Evolutionary conservation across 164 flowering plant species (phyloP), one percentile per base, ranked within the genome.

Genomic region (Kingdonia uniflora): DNA sequence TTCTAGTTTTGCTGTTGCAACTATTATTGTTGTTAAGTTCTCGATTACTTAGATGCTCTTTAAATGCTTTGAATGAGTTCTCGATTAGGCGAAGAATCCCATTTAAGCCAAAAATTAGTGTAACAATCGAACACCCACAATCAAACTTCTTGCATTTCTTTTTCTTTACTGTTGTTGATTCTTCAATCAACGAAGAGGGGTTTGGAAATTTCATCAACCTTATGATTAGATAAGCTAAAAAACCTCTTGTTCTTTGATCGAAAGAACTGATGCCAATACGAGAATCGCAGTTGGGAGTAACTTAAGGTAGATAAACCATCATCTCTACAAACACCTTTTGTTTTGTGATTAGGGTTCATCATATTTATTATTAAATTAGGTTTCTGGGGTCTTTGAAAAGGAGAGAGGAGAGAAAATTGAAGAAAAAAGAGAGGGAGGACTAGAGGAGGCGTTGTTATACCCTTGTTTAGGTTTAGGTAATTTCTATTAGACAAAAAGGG

Each of bases 111-210:
- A 72, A 68, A 87, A 57, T 71, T 71, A 1, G 74, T 77, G 64
- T 87, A 87, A 56, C 96, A 87, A 39, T 78, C 76, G 58, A 87
- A 62, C 96, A 85, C 33, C 73, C 88, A 52, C 94, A 85, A 21
- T 79, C 71, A 48, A 82, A 79, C 20, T 63, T 74, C 45, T 67
- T 63, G 59, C 63, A 57, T 40, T 58, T 69, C 51, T 71, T 73
- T 59, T 71, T 75, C 19, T 63, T 65, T 5, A 58, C 67, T 0
- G 25, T 2, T 0, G 51, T 22, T 3, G 66, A 51, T 10, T 3
- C 8, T 29, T 29, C 8, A 4, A 62, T n/a, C n/a, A n/a, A n/a
- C n/a, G n/a, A n/a, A n/a, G n/a, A 22, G 6, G 52, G 47, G 56
- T 41, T 55, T 1, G 74, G 42, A 19, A 72, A 22, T n/a, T 68